A percentile compares a stretch with the other conserved stretches of the same genome.
phyloP scores from a whole-genome alignment of 208 protist species.

The Leishmania martiniquensis region DNA sequence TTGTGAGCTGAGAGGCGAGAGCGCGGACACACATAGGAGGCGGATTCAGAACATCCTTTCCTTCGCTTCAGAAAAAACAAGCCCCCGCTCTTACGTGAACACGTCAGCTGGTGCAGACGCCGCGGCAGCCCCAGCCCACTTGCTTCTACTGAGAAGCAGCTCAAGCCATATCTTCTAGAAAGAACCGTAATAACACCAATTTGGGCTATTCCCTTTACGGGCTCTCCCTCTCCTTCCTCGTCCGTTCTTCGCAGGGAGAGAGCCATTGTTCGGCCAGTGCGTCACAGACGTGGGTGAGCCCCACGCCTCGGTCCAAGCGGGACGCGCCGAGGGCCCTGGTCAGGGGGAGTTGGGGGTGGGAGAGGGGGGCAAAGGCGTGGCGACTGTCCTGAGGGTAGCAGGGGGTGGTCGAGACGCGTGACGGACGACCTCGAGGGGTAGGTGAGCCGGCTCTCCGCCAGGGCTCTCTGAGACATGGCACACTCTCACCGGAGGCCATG shows the following conservation, averaged over 20 bases:
- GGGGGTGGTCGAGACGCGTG: neutral
- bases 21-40: too few species aligned
- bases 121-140: too few species aligned
- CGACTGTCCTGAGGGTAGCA: neutral
- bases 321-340: neutral
- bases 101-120: too few species aligned
- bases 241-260: neutral
- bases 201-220: too few species aligned
- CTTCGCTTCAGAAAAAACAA: too few species aligned
- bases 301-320: neutral
- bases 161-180: neutral
- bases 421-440: neutral
- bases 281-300: neutral
- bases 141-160: neutral
- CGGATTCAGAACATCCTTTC: too few species aligned
- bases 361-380: neutral
- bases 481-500: neutral
- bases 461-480: neutral
- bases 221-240: too few species aligned
- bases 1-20: too few species aligned
- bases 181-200: too few species aligned
- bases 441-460: neutral
- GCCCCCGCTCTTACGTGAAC: too few species aligned
- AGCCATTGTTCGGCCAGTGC: too few species aligned
- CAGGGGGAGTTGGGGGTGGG: too few species aligned